Evolutionary conservation across 805 yeast species (phyloP).

Genomic region (Wickerhamomyces alni): DNA sequence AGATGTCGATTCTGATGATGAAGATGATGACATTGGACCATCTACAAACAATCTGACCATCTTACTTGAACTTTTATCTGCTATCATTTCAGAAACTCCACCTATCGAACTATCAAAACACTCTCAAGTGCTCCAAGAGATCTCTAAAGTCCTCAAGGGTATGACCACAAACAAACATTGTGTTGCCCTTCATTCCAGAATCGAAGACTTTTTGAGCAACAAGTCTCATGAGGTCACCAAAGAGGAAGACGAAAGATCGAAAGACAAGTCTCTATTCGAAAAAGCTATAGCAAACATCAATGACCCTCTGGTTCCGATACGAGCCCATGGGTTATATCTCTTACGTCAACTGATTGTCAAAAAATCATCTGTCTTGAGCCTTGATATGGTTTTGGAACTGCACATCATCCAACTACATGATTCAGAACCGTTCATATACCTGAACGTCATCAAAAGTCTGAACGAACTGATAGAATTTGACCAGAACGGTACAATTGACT

Average conservation of each 20-base stretch:
- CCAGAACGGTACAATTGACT: slow-evolving; percentile 29
- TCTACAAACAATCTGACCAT: slow-evolving; percentile 27
- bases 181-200: slow-evolving; percentile 10
- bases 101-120: slow-evolving; percentile 13
- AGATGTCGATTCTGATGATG: slow-evolving; percentile 31
- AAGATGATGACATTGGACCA: slow-evolving; percentile 14
- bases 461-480: slow-evolving; percentile 49
- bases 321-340: slow-evolving; percentile 77
- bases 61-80: slow-evolving; percentile 32
- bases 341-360: slow-evolving; percentile 49
- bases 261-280: slow-evolving; percentile 37
- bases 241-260: slow-evolving; percentile 6
- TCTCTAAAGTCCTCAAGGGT: slow-evolving; percentile 20
- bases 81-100: slow-evolving; percentile 28
- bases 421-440: slow-evolving; percentile 79
- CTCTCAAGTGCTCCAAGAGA: slow-evolving; percentile 22
- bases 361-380: slow-evolving; percentile 43
- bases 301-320: slow-evolving; percentile 76
- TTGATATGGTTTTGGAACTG: slow-evolving; percentile 51
- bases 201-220: slow-evolving; percentile 12
- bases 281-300: slow-evolving; percentile 62
- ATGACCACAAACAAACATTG: slow-evolving; percentile 11
- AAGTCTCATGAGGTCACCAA: not conserved
- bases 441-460: slow-evolving; percentile 79
- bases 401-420: slow-evolving; percentile 65